phyloP scores from a whole-genome alignment of 805 yeast species.

The Pichia nakasei region DNA sequence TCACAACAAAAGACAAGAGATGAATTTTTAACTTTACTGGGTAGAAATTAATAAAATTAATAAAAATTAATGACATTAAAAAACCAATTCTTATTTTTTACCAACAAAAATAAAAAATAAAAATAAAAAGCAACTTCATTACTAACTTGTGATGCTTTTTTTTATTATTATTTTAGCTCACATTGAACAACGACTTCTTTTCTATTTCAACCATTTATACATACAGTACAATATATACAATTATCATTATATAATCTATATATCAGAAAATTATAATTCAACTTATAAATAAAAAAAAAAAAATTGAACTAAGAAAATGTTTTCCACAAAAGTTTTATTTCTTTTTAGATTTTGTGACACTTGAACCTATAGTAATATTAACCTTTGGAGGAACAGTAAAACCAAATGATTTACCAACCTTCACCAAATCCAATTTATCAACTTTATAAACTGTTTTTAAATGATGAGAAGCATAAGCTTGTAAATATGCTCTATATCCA shows the following conservation, averaged over 20 bases:
- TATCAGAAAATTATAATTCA: too few relatives aligned
- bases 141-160: too few relatives aligned
- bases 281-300: background rate
- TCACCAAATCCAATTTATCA: slow-evolving; percentile 86
- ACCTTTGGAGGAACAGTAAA: slow-evolving; percentile 95
- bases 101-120: too few relatives aligned
- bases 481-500: slow-evolving; percentile 93
- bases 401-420: slow-evolving; percentile 94
- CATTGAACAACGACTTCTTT: too few relatives aligned
- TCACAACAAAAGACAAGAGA: slow-evolving; percentile 93
- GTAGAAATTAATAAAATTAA: slow-evolving; percentile 35
- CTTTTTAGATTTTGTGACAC: slow-evolving; percentile 29
- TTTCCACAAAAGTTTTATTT: background rate
- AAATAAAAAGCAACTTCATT: too few relatives aligned
- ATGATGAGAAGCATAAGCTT: slow-evolving; percentile 95
- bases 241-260: too few relatives aligned
- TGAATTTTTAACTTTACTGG: slow-evolving; percentile 79
- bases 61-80: background rate
- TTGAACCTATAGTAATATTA: slow-evolving; percentile 89
- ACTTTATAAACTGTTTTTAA: slow-evolving; percentile 93
- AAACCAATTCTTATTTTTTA: too few relatives aligned
- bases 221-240: too few relatives aligned
- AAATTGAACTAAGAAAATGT: background rate
- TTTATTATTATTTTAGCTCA: too few relatives aligned
- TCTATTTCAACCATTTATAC: background rate